These are phyloP conservation scores for Cyclotella sp. DNA, from an alignment of 108 stramenopile genomes.

Conservation along the genomic window DNA sequence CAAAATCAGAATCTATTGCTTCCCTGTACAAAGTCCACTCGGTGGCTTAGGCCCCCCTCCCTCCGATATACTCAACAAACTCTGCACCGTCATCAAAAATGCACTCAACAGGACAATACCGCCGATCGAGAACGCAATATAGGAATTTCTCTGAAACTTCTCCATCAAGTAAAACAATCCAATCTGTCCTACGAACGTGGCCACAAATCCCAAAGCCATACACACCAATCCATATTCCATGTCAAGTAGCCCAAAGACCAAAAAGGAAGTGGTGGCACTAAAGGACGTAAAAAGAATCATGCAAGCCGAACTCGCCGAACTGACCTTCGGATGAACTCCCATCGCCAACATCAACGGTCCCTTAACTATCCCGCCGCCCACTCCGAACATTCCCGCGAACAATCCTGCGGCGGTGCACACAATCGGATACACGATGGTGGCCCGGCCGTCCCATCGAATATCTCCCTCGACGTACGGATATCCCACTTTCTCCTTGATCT, in stretches of 20 bases:
- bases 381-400: conserved; percentile 96
- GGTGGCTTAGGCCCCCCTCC: conserved; percentile 33
- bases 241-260: conserved; percentile 94
- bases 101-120: conserved; percentile 89
- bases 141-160: conserved; percentile 90
- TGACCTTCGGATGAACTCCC: conserved; percentile 94
- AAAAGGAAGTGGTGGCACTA: conserved; percentile 89
- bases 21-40: conserved; percentile 38
- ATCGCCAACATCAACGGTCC: conserved; percentile 96
- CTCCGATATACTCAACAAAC: conserved; percentile 46
- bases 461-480: conserved; percentile 96
- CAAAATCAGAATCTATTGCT: conserved; percentile 25
- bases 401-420: conserved; percentile 92
- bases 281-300: conserved; percentile 96
- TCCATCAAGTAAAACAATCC: conserved; percentile 87
- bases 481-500: conserved; percentile 79
- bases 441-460: conserved; percentile 91
- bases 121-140: conserved; percentile 94
- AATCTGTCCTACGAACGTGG: conserved; percentile 85
- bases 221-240: conserved; percentile 87
- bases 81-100: conserved; percentile 84
- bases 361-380: conserved; percentile 94
- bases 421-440: conserved; percentile 88
- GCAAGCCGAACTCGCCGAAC: conserved; percentile 85
- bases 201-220: conserved; percentile 83